Conservation (phyloP, 139 green algal species). For the Pedinophyceae sp. region DNA sequence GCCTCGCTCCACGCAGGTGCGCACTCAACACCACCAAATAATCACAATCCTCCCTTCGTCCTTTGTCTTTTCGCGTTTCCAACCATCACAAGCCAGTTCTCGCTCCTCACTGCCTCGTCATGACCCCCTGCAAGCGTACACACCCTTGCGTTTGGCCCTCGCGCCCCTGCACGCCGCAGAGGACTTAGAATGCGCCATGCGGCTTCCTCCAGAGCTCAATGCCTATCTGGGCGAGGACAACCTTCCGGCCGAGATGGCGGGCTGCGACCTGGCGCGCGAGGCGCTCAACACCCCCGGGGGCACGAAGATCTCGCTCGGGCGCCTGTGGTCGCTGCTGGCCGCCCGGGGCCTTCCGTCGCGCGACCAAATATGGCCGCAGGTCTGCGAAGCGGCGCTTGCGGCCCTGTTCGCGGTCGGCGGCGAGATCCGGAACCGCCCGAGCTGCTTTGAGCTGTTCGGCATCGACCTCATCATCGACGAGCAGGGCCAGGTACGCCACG, state of each 20-base stretch:
- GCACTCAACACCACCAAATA: too few relatives aligned
- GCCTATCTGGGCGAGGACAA: too few relatives aligned
- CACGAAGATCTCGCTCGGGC: not conserved
- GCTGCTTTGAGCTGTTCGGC: conserved; percentile 10
- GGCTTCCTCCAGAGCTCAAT: too few relatives aligned
- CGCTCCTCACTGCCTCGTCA: too few relatives aligned
- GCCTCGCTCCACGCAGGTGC: conserved; percentile 1
- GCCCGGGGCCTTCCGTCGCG: not conserved
- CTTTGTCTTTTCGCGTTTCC: too few relatives aligned
- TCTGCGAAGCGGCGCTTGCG: not conserved
- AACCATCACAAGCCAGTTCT: too few relatives aligned
- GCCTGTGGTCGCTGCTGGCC: not conserved
- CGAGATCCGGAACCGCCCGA: conserved; percentile 2
- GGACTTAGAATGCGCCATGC: too few relatives aligned
- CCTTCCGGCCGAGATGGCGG: not conserved
- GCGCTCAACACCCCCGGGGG: not conserved
- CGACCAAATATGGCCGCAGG: not conserved
- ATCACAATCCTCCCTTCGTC: too few relatives aligned
- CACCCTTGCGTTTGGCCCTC: too few relatives aligned
- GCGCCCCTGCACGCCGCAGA: too few relatives aligned
- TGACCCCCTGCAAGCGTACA: too few relatives aligned
- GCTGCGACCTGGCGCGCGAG: not conserved
- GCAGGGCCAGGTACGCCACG: too few relatives aligned
- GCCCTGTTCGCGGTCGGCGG: not conserved
- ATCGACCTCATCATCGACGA: conserved; percentile 8